phyloP scores from a whole-genome alignment of 2,329 filamentous ascomycete genomes.

The Leptosphaerulina australis region DNA sequence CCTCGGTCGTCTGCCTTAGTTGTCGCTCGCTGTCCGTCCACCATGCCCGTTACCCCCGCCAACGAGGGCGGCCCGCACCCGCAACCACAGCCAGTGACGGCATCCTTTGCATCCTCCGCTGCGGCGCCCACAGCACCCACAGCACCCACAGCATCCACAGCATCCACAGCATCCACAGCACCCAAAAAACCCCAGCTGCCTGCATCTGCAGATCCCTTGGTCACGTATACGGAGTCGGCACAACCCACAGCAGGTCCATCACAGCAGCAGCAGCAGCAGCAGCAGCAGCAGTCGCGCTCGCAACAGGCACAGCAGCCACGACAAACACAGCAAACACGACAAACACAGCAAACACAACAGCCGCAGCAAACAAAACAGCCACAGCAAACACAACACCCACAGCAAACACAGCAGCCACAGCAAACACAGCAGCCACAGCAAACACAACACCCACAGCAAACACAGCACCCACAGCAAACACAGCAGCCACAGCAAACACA shows the following conservation, averaged over 20 bases:
- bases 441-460: too few relatives aligned
- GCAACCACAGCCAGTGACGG: not conserved
- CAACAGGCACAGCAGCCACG: not conserved
- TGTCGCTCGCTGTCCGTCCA: not conserved
- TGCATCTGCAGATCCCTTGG: too few relatives aligned
- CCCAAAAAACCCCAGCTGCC: too few relatives aligned
- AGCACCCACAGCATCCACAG: not conserved
- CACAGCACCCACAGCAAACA: too few relatives aligned
- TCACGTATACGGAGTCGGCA: too few relatives aligned
- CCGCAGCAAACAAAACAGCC: not conserved
- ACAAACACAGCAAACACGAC: not conserved
- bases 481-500: too few relatives aligned
- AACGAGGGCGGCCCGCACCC: not conserved
- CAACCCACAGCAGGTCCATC: not conserved
- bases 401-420: not conserved
- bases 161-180: too few relatives aligned
- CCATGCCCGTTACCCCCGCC: conserved; percentile 20
- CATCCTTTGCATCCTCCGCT: not conserved
- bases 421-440: not conserved
- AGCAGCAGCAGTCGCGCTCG: not conserved
- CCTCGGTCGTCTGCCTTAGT: not conserved
- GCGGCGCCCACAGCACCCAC: not conserved
- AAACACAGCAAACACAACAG: not conserved
- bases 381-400: not conserved
- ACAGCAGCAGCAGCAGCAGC: not conserved